These are phyloP conservation scores for Hypholoma sublateritium DNA, from an alignment of 768 basidiomycete genomes.

Conservation along the genomic window DNA sequence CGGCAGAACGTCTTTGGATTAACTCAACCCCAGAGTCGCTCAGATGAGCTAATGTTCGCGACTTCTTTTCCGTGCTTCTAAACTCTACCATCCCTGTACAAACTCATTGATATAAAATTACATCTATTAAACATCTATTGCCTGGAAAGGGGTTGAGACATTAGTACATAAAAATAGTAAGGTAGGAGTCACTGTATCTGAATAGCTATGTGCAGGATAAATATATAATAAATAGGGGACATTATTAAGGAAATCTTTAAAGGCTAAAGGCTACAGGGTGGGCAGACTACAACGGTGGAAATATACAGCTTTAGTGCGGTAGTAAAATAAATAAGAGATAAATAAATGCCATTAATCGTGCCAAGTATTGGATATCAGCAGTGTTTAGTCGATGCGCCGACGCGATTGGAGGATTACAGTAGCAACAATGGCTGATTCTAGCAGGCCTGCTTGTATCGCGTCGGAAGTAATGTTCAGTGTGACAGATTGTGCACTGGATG, in stretches of 20 bases:
- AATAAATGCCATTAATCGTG: neutral
- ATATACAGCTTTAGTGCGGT: no score
- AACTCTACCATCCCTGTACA: neutral
- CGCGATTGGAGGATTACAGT: neutral
- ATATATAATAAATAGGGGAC: neutral
- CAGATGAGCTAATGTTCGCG: neutral
- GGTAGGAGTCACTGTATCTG: neutral
- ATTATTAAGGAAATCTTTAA: no score
- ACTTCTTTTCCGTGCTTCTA: neutral
- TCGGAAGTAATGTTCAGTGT: slow-evolving; percentile 7
- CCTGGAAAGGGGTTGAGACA: neutral
- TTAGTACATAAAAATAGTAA: no score
- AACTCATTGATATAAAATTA: neutral
- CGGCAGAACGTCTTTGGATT: slow-evolving; percentile 69
- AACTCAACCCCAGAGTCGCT: no score
- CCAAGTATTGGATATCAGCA: neutral
- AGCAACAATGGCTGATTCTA: slow-evolving; percentile 7
- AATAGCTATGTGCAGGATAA: neutral
- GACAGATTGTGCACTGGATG: neutral
- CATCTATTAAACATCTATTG: neutral
- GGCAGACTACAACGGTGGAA: no score
- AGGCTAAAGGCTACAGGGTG: no score
- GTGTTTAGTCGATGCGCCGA: neutral
- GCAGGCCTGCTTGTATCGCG: slow-evolving; percentile 5
- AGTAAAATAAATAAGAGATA: no score